These are phyloP conservation scores for Trichosanthes cucumerina DNA, from an alignment of 306 rosid species.

Conservation along the genomic window DNA sequence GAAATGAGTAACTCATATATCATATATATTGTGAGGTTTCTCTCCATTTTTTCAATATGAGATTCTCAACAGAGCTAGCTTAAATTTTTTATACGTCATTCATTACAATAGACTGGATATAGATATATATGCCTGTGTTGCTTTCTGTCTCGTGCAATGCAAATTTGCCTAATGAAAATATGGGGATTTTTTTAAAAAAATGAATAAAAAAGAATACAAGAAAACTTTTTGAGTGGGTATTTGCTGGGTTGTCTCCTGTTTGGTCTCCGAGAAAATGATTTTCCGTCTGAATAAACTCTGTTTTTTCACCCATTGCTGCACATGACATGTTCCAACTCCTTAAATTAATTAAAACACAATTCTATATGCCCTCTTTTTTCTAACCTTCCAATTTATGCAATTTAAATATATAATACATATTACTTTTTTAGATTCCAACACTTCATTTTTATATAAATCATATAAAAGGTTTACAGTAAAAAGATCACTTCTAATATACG, in stretches of 20 bases:
- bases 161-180: not conserved
- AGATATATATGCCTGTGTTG: no score
- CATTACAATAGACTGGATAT: not conserved
- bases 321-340: constrained; percentile 10
- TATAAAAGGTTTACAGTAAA: no score
- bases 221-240: not conserved
- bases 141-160: not conserved
- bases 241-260: not conserved
- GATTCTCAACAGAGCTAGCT: no score
- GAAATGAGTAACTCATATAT: no score
- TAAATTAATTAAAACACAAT: not conserved
- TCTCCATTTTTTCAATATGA: no score
- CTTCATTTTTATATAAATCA: not conserved
- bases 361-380: not conserved
- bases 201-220: not conserved
- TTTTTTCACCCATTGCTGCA: constrained; percentile 1
- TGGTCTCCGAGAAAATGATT: constrained; percentile 6
- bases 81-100: not conserved
- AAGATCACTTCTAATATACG: no score
- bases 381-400: not conserved
- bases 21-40: no score
- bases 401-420: not conserved
- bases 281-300: not conserved
- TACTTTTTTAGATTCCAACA: not conserved
- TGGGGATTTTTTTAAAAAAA: not conserved